These are phyloP conservation scores for Lactarius psammicola DNA, from an alignment of 768 basidiomycete genomes.

Conservation along the genomic window DNA sequence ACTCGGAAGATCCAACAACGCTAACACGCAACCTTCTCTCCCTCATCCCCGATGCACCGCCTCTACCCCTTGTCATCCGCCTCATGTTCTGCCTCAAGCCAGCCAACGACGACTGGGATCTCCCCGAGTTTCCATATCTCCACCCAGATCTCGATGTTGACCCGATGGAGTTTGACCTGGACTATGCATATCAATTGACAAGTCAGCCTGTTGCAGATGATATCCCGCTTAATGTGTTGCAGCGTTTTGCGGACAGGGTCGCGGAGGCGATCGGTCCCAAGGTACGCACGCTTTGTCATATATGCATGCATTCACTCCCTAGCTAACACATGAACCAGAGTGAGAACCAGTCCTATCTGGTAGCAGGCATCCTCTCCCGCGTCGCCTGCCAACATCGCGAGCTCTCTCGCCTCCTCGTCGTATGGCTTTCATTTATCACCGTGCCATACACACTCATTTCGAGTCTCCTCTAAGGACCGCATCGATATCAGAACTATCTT, in stretches of 20 bases:
- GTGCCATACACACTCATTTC: not conserved
- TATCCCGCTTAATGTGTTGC: conserved; percentile 47
- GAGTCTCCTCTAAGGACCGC: conserved; percentile 48
- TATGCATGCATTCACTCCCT: not conserved
- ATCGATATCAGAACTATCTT: conserved; percentile 56
- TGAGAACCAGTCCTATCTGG: conserved; percentile 53
- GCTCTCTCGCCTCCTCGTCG: conserved; percentile 45
- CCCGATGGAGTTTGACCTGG: conserved; percentile 54
- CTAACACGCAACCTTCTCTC: conserved; percentile 62
- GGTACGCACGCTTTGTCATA: conserved; percentile 43
- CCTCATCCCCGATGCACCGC: conserved; percentile 60
- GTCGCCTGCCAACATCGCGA: conserved; percentile 63
- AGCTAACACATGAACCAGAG: conserved; percentile 39
- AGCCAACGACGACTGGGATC: conserved; percentile 75
- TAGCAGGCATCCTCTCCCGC: conserved; percentile 62
- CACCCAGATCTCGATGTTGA: conserved; percentile 59
- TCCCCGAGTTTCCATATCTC: conserved; percentile 67
- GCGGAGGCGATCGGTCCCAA: conserved; percentile 54
- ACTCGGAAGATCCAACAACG: conserved; percentile 54
- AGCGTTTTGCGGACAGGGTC: conserved; percentile 55
- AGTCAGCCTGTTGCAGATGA: conserved; percentile 62
- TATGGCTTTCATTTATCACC: conserved; percentile 36
- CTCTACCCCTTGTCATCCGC: conserved; percentile 61
- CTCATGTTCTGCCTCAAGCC: conserved; percentile 82
- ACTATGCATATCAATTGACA: conserved; percentile 52